A percentile compares a stretch with the other conserved stretches of the same genome.
Conservation (phyloP, 2,329 filamentous ascomycete species). For the Daldinia sp. region DNA sequence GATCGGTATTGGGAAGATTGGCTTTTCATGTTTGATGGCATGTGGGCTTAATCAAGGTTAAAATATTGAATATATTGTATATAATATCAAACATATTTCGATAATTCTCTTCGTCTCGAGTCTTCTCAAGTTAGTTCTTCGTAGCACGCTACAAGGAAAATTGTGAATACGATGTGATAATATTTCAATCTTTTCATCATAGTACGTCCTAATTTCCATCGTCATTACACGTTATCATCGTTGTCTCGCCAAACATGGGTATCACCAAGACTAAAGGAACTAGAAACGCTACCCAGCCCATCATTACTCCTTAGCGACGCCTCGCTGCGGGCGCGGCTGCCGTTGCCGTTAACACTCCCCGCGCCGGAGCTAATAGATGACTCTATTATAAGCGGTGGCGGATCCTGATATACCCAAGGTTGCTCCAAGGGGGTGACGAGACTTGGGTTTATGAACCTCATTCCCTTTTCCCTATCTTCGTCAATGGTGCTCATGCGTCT, state of each 20-base stretch:
- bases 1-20: constrained; percentile 57
- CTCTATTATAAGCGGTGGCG: constrained; percentile 51
- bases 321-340: not conserved
- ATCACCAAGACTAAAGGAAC: constrained; percentile 40
- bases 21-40: constrained; percentile 57
- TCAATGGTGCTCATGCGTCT: constrained; percentile 72
- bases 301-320: constrained; percentile 21
- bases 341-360: constrained; percentile 26
- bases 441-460: constrained; percentile 80
- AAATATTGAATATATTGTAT: not conserved
- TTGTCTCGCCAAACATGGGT: constrained; percentile 42
- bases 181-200: constrained; percentile 29
- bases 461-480: constrained; percentile 73
- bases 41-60: constrained; percentile 48
- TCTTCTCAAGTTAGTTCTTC: too few species aligned
- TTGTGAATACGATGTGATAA: not conserved
- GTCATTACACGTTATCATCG: constrained; percentile 36
- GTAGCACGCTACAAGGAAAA: not conserved
- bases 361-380: constrained; percentile 29
- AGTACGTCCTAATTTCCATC: constrained; percentile 10
- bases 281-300: constrained; percentile 41
- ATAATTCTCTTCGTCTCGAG: not conserved
- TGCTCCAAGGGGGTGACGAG: constrained; percentile 73
- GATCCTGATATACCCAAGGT: constrained; percentile 72
- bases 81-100: not conserved